Evolutionary conservation across 1,284 basidiomycete species (phyloP).

Genomic region (Trametes pubescens): DNA sequence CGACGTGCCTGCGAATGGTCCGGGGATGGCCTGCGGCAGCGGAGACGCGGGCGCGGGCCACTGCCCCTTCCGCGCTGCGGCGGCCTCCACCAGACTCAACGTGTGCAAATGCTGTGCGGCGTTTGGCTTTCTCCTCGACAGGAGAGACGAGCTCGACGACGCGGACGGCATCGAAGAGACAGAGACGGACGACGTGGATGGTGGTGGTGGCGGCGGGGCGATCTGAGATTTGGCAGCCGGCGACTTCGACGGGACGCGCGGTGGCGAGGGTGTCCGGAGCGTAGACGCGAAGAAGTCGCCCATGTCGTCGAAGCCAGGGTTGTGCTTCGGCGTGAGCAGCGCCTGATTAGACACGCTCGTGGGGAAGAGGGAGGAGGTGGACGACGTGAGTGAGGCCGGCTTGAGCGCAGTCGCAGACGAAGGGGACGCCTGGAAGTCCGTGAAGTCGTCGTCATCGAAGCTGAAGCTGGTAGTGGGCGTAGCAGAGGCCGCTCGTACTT

Average conservation of each 20-base stretch:
- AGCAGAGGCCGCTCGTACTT: background rate
- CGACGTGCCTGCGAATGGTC: conserved; percentile 27
- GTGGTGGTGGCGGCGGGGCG: conserved; percentile 3
- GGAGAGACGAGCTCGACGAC: conserved; percentile 22
- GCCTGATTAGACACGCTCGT: conserved; percentile 34
- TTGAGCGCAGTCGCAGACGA: conserved; percentile 12
- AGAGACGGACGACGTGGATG: conserved; percentile 11
- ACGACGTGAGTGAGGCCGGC: conserved; percentile 22
- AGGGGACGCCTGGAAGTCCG: conserved; percentile 34
- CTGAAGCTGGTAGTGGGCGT: background rate
- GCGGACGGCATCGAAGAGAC: conserved; percentile 12
- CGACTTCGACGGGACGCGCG: conserved; percentile 32
- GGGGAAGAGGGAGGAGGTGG: conserved; percentile 35
- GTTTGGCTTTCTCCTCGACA: conserved; percentile 26
- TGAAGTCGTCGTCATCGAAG: conserved; percentile 38
- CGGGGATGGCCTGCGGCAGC: conserved; percentile 54
- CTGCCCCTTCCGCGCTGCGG: conserved; percentile 57
- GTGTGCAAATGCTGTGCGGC: conserved; percentile 59
- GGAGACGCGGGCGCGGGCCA: conserved; percentile 74
- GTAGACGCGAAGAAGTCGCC: conserved; percentile 27
- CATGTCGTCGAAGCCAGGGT: conserved; percentile 32
- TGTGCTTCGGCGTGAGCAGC: conserved; percentile 34
- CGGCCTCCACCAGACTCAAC: conserved; percentile 60
- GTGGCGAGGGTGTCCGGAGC: conserved; percentile 41
- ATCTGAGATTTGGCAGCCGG: conserved; percentile 17